These are phyloP conservation scores for Calendula officinalis DNA, from an alignment of 129 eudicot species.

Conservation along the genomic window DNA sequence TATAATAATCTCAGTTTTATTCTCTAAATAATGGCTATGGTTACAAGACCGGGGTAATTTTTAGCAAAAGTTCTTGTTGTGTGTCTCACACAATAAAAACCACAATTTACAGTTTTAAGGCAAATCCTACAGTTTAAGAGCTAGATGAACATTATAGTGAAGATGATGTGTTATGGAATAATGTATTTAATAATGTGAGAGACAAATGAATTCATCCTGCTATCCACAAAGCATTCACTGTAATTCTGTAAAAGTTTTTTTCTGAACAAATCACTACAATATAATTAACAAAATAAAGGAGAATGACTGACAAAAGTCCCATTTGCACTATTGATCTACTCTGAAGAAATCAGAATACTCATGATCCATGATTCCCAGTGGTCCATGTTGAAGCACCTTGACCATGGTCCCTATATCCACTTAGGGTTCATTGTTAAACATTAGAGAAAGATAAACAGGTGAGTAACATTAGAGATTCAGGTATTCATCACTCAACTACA, in stretches of 20 bases:
- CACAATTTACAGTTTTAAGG: conserved; percentile 52
- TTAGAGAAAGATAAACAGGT: conserved; percentile 8
- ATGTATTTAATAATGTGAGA: conserved; percentile 10
- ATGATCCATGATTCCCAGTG: conserved; percentile 12
- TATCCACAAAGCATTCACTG: conserved; percentile 12
- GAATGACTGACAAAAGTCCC: conserved; percentile 29
- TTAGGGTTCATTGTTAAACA: conserved; percentile 8
- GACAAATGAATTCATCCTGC: conserved; percentile 18
- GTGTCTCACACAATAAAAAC: conserved; percentile 46
- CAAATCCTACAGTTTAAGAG: conserved; percentile 49
- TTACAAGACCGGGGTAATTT: conserved; percentile 41
- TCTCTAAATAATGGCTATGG: conserved; percentile 34
- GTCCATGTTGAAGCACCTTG: conserved; percentile 16
- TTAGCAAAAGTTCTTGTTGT: conserved; percentile 55
- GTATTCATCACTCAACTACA: no score
- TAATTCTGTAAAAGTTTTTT: conserved; percentile 4
- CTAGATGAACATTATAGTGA: conserved; percentile 43
- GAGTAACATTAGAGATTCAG: conserved; percentile 3
- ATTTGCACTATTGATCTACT: conserved; percentile 4
- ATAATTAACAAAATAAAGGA: background rate
- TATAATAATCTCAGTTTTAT: conserved; percentile 2
- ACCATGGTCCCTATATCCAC: conserved; percentile 31
- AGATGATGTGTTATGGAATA: conserved; percentile 3
- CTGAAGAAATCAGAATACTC: conserved; percentile 16
- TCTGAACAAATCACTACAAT: conserved; percentile 6